A percentile compares a stretch with the other conserved stretches of the same genome.
phyloP scores from a whole-genome alignment of 129 eudicot species.

The Daucus carota region DH1_v3.0 NC_030389.2:45506501-45507000 shows the following conservation, averaged over 20 bases:
- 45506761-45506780: background rate
- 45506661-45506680: conserved; percentile 83
- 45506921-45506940: conserved; percentile 86
- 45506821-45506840: background rate
- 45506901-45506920: conserved; percentile 92
- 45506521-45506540: background rate
- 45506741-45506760: background rate
- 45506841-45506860: conserved; percentile 15
- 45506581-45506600: background rate
- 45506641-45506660: conserved; percentile 98
- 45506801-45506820: background rate
- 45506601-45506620: background rate
- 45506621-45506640: conserved; percentile 63
- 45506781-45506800: background rate
- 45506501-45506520: background rate
- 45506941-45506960: conserved; percentile 85
- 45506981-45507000: background rate
- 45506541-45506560: background rate
- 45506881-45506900: conserved; percentile 97
- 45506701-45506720: background rate
- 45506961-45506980: conserved; percentile 15
- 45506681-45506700: background rate
- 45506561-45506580: no score
- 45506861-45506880: conserved; percentile 98
- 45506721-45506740: background rate